Conservation (phyloP, 225 moss, liverwort and hornwort species). For the Lunularia cruciata region DNA sequence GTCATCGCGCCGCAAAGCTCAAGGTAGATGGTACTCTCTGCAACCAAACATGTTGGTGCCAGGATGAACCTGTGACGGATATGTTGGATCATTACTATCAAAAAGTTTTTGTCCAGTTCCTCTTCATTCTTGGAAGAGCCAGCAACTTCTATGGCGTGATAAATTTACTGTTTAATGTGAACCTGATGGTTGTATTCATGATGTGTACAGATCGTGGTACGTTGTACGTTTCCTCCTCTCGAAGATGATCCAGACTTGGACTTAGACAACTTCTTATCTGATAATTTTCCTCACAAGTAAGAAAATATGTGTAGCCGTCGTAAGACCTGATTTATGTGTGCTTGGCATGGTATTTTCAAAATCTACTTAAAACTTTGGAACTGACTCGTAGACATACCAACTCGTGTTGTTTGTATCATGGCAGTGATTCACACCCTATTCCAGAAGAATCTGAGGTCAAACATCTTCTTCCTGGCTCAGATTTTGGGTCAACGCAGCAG, state of each 20-base stretch:
- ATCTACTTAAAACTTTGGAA: background rate
- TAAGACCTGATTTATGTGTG: too few relatives aligned
- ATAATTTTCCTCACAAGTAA: constrained; percentile 36
- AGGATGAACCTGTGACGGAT: too few relatives aligned
- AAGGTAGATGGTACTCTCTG: constrained; percentile 44
- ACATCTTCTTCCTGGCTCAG: constrained; percentile 24
- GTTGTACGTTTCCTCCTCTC: constrained; percentile 25
- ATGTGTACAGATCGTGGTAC: constrained; percentile 29
- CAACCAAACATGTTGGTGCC: too few relatives aligned
- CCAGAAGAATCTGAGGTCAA: constrained; percentile 22
- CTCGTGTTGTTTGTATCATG: constrained; percentile 6
- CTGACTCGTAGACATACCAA: background rate
- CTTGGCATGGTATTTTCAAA: background rate
- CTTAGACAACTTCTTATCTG: constrained; percentile 35
- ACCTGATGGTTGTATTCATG: background rate
- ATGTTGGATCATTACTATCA: background rate
- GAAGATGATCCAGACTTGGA: constrained; percentile 31
- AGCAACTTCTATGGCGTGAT: too few relatives aligned
- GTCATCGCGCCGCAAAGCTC: constrained; percentile 60
- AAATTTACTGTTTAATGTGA: background rate
- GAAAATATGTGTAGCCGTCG: too few relatives aligned
- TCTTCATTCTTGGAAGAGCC: background rate
- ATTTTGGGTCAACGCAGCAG: constrained; percentile 14
- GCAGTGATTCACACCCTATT: constrained; percentile 17
- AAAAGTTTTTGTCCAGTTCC: background rate